Evolutionary conservation across 306 rosid genomes (phyloP).

Genomic region (Dalbergia oliveri): DNA sequence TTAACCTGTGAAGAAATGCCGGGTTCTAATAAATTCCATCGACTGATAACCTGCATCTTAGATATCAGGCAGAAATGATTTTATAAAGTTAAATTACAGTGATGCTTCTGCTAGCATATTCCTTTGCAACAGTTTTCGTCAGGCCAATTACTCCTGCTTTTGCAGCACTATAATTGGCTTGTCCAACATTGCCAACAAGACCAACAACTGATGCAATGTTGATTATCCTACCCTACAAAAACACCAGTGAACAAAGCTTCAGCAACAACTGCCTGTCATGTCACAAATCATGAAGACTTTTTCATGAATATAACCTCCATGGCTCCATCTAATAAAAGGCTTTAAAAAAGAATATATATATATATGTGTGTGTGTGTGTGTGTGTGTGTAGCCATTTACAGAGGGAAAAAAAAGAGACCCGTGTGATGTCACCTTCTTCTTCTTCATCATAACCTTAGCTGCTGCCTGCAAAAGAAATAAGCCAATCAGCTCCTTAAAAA

Average conservation of each 20-base stretch:
- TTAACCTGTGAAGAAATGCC: conserved; percentile 64
- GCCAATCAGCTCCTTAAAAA: conserved; percentile 27
- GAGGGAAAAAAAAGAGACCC: conserved; percentile 3
- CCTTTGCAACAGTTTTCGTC: conserved; percentile 85
- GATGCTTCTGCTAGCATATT: conserved; percentile 82
- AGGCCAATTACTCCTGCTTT: conserved; percentile 94
- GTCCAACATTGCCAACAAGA: conserved; percentile 81
- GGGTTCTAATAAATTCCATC: conserved; percentile 20
- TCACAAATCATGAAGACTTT: conserved; percentile 8
- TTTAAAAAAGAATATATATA: not conserved
- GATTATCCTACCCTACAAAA: conserved; percentile 84
- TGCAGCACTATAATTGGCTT: conserved; percentile 95
- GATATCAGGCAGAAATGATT: not conserved
- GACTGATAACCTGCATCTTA: not conserved
- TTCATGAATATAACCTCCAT: not conserved
- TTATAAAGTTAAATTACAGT: conserved; percentile 53
- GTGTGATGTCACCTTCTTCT: conserved; percentile 67
- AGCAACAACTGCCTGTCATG: conserved; percentile 4
- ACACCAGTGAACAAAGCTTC: conserved; percentile 20
- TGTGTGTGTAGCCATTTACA: not conserved
- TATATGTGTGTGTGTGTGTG: too few relatives aligned
- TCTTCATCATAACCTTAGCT: conserved; percentile 83
- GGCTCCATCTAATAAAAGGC: not conserved
- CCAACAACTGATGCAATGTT: conserved; percentile 87
- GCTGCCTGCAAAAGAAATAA: conserved; percentile 69